Base-by-base conservation (phyloP, 2,329 filamentous ascomycete genomes). In the Didymella keratinophila region DNA sequence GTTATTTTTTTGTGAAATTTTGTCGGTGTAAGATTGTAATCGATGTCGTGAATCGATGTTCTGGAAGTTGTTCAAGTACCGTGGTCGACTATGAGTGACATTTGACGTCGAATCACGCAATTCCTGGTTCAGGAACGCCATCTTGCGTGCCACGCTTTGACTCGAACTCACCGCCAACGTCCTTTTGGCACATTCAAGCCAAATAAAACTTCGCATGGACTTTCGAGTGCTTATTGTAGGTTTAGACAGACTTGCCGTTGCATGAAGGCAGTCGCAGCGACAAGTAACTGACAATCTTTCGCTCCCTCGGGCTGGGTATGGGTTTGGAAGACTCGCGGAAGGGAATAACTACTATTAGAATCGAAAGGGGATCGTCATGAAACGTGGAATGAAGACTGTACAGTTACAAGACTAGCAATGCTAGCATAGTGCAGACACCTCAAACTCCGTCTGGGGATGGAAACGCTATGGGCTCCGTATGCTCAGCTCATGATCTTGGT, bases 21-120 rank as follows among this genome's bases (percentile, higher is more conserved):
- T n/a, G n/a, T n/a, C n/a, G n/a, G n/a, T n/a, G n/a, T n/a, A n/a
- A n/a, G n/a, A n/a, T n/a, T n/a, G n/a, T 25, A 25, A 7, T 25
- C 7, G 23, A 25, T 25, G 23, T 25, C 7, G 4, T 4, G 7
- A 25, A 4, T 3, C 23, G 23, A 25, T 25, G 21, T n/a, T 16
- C 20, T 1, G n/a, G 23, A 2, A 4, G 16, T 39, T 32, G 16
- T 12, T 9, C 4, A 14, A 14, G 50, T 20, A 32, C n/a, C 20
- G 30, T 39, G n/a, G 44, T 36, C 58, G 51, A 68, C 61, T 32
- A 43, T 56, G 36, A 50, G 63, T 63, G 46, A 71, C 68, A 44
- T 25, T n/a, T n/a, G 23, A 4, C 23, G 23, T 7, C 23, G 23
- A 7, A 75, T 71, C 72, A 75, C 72, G 72, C 71, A 72, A 71